A percentile compares a stretch with the other conserved stretches of the same genome.
phyloP scores from a whole-genome alignment of 306 rosid species.

The Prunus kanzakura region DNA sequence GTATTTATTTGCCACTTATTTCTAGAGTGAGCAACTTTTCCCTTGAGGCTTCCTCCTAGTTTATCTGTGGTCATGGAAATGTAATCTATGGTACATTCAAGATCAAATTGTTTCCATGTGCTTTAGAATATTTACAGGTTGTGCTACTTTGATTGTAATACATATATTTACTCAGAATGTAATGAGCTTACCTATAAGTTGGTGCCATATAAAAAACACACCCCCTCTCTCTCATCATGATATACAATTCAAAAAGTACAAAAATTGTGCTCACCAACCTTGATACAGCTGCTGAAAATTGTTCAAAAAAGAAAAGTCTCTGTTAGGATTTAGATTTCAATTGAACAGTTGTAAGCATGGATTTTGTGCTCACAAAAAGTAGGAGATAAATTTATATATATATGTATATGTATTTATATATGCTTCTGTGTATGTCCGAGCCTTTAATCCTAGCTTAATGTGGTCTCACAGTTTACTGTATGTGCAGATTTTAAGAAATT shows the following conservation, averaged over 20 bases:
- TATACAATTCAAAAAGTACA: background rate
- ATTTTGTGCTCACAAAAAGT: background rate
- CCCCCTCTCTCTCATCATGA: no score
- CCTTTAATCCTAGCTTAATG: background rate
- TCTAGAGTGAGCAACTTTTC: background rate
- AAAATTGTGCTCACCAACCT: background rate
- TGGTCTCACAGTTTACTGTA: slow-evolving; percentile 14
- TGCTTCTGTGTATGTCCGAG: background rate
- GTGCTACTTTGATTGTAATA: background rate
- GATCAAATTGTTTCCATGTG: background rate
- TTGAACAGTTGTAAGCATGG: background rate
- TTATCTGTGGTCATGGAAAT: background rate
- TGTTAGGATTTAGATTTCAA: background rate
- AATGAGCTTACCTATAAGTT: background rate
- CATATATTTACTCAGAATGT: background rate
- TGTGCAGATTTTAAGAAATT: slow-evolving; percentile 69
- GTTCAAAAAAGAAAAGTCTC: background rate
- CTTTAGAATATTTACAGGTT: background rate
- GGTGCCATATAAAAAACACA: no score
- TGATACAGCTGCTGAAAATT: background rate
- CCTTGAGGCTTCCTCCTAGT: background rate
- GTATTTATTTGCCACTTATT: background rate
- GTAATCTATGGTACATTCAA: background rate
- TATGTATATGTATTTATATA: background rate
- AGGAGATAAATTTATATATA: background rate